These are phyloP conservation scores for Trichocladium uniseriatum DNA, from an alignment of 495 filamentous ascomycete species.

Conservation along the genomic window DNA sequence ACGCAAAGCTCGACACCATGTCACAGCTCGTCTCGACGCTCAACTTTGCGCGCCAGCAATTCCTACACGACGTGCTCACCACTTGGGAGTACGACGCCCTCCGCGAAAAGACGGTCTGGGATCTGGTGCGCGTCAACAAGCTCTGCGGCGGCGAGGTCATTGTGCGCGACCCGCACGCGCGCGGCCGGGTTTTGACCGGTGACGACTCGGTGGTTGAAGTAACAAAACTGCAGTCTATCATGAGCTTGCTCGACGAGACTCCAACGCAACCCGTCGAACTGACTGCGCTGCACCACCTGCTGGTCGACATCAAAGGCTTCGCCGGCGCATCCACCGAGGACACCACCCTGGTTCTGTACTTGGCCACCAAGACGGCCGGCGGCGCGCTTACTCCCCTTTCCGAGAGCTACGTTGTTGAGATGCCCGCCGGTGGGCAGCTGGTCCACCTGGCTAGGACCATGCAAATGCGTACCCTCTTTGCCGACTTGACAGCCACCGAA, in stretches of 20 bases:
- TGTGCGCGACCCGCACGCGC: constrained; percentile 73
- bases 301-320: constrained; percentile 74
- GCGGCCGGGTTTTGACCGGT: constrained; percentile 78
- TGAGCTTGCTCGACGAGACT: constrained; percentile 82
- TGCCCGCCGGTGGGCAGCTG: constrained; percentile 62
- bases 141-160: constrained; percentile 85
- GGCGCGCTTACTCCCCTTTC: constrained; percentile 58
- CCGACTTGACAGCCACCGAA: constrained; percentile 71
- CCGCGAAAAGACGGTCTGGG: constrained; percentile 86
- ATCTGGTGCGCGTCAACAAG: constrained; percentile 87
- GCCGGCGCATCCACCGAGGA: constrained; percentile 60
- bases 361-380: constrained; percentile 60
- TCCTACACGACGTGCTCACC: constrained; percentile 88
- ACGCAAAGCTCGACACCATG: constrained; percentile 71
- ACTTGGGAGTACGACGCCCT: constrained; percentile 64
- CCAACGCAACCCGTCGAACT: constrained; percentile 58
- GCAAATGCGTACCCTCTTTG: constrained; percentile 77
- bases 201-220: constrained; percentile 91
- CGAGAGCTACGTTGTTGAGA: constrained; percentile 72
- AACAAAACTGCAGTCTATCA: constrained; percentile 82
- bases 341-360: constrained; percentile 67
- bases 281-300: constrained; percentile 70
- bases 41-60: constrained; percentile 74
- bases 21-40: constrained; percentile 68
- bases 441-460: constrained; percentile 47